Evolutionary conservation across 768 basidiomycete species (phyloP).

Genomic region (Collybia nuda): DNA sequence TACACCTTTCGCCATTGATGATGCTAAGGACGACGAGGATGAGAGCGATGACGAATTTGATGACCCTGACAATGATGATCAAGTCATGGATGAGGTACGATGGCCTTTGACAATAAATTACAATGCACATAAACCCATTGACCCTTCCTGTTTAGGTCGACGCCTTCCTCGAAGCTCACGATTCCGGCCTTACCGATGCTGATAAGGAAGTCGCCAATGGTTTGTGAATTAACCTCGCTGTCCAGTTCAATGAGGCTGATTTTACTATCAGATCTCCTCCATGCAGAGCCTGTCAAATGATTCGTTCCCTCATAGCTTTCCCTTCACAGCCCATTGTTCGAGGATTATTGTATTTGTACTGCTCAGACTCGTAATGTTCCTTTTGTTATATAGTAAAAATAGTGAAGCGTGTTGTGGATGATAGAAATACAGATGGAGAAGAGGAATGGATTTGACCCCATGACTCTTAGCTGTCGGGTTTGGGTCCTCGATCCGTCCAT

Average conservation of each 20-base stretch:
- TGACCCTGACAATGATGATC: conserved; percentile 62
- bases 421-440: background rate
- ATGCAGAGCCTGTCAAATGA: conserved; percentile 28
- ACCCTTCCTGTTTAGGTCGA: conserved; percentile 57
- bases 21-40: conserved; percentile 79
- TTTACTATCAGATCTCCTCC: conserved; percentile 20
- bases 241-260: background rate
- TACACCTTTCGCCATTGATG: conserved; percentile 96
- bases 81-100: conserved; percentile 86
- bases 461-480: conserved; percentile 3
- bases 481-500: conserved; percentile 65
- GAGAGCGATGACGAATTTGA: conserved; percentile 49
- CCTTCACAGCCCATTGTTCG: too few relatives aligned
- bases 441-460: too few relatives aligned
- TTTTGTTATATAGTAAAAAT: background rate
- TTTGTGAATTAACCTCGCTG: conserved; percentile 26
- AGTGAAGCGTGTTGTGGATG: background rate
- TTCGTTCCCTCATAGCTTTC: background rate
- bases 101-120: background rate
- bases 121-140: background rate
- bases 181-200: conserved; percentile 78
- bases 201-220: conserved; percentile 79
- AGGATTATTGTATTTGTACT: too few relatives aligned
- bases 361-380: too few relatives aligned
- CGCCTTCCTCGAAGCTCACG: conserved; percentile 93